A percentile compares a stretch with the other conserved stretches of the same genome.
Evolutionary conservation across 208 protist species (phyloP).

Genomic region (Leishmania gerbilli): DNA sequence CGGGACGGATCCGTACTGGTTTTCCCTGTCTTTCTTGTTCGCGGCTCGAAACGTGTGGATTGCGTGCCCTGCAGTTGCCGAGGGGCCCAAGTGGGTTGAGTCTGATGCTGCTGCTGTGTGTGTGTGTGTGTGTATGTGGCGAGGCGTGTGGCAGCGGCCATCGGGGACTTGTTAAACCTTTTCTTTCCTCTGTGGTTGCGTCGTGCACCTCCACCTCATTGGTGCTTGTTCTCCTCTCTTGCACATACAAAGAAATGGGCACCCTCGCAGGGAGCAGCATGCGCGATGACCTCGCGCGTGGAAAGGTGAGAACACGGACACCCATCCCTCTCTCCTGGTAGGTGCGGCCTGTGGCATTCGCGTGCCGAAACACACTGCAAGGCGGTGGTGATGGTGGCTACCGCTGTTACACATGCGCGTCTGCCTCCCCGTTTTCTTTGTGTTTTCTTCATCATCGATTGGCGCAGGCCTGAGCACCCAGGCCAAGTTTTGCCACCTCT

Average conservation of each 20-base stretch:
- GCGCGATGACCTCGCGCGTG: not conserved
- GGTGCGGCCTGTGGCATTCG: not conserved
- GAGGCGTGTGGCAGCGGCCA: not conserved
- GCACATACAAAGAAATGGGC: not conserved
- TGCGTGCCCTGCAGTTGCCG: not conserved
- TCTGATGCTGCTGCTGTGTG: not conserved
- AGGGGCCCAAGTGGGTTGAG: not conserved
- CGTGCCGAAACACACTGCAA: not conserved
- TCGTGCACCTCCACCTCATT: not conserved
- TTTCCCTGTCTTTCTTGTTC: not conserved
- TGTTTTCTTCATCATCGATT: slow-evolving; percentile 5
- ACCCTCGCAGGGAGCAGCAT: not conserved
- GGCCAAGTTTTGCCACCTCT: not conserved
- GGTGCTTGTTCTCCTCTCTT: not conserved
- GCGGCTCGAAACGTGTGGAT: not conserved
- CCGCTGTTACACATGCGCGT: not conserved
- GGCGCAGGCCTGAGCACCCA: not conserved
- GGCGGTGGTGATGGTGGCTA: not conserved
- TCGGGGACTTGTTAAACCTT: not conserved
- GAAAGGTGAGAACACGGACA: not conserved
- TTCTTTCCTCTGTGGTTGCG: not conserved
- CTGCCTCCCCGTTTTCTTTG: slow-evolving; percentile 13
- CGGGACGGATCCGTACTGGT: not conserved
- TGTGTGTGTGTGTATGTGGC: not conserved
- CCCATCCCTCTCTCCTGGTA: not conserved